Evolutionary conservation across 2,329 filamentous ascomycete genomes (phyloP), one percentile per base, ranked within the genome.

Genomic region (Daldinia sp.): DNA sequence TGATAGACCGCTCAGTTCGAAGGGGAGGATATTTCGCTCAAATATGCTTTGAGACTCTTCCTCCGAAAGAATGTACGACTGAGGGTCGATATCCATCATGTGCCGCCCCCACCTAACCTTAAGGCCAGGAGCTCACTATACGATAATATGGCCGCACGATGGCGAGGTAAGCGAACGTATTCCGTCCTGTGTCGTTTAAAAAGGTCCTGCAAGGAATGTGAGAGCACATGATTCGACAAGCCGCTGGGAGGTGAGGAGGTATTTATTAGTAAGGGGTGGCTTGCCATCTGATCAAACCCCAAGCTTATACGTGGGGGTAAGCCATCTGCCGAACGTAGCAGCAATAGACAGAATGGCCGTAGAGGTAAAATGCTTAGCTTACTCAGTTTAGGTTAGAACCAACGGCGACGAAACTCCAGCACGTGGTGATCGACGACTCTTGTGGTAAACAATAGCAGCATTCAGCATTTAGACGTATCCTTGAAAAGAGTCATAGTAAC

Each of bases 21-120:
- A 65, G 18, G 79, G 77, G 9, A 77, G 46, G 65, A 79, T 78
- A 39, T 71, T 60, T 37, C 63, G 55, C 72, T 68, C 68, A 69
- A 81, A 81, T 66, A 81, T 80, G 30, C 66, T 67, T 12, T 67
- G 69, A 4, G 79, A 77, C 9, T 76, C 75, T 42, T 70, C 70
- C 15, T 73, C 69, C 6, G 77, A 72, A 67, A 81, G 79, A 41
- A 75, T 73, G 62, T 80, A 78, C 9, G 75, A 75, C 67, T 61
- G 55, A 35, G 65, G 65, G 46, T 70, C 54, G n/a, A 42, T 23
- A 18, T 65, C 57, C 60, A 63, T 67, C 15, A 20, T 23, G 56
- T n/a, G 20, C n/a, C 42, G 59, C 28, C 39, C 44, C 28, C 20
- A 23, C n/a, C 35, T 5, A 18, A 44, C 23, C 18, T 28, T 30